phyloP scores from a whole-genome alignment of 176 grass and related monocot genomes.

The Juncus effusus region DNA sequence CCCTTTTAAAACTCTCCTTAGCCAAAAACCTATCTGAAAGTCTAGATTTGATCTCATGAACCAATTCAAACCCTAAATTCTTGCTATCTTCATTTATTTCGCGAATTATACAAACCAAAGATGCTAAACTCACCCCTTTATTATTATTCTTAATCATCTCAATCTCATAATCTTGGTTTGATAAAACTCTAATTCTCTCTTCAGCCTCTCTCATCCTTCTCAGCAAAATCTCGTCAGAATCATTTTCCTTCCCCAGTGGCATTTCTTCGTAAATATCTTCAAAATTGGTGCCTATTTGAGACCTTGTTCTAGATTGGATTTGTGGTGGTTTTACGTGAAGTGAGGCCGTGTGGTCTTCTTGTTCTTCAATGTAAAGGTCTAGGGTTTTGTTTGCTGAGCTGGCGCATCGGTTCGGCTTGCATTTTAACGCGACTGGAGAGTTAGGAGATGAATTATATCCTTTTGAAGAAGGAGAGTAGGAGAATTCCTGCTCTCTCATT shows the following conservation, averaged over 20 bases:
- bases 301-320: constrained; percentile 38
- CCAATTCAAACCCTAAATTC: constrained; percentile 41
- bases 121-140: constrained; percentile 24
- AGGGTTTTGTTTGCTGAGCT: constrained; percentile 36
- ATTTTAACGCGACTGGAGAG: constrained; percentile 48
- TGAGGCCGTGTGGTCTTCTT: constrained; percentile 31
- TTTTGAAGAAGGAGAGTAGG: constrained; percentile 50
- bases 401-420: constrained; percentile 35
- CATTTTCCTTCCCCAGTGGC: constrained; percentile 25
- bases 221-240: constrained; percentile 58
- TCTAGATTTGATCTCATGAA: constrained; percentile 55
- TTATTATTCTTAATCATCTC: constrained; percentile 31
- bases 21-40: constrained; percentile 57
- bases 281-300: constrained; percentile 35
- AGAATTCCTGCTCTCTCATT: constrained; percentile 5
- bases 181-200: constrained; percentile 25
- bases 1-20: constrained; percentile 45
- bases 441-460: constrained; percentile 44
- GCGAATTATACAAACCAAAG: constrained; percentile 40
- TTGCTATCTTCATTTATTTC: constrained; percentile 57
- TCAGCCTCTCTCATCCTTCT: constrained; percentile 50
- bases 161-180: constrained; percentile 33
- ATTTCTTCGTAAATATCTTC: constrained; percentile 65
- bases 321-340: constrained; percentile 43
- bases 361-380: constrained; percentile 51